These are phyloP conservation scores for Coelomomyces lativittatus DNA, from an alignment of 371 early-diverging fungal genomes.

Conservation along the genomic window DNA sequence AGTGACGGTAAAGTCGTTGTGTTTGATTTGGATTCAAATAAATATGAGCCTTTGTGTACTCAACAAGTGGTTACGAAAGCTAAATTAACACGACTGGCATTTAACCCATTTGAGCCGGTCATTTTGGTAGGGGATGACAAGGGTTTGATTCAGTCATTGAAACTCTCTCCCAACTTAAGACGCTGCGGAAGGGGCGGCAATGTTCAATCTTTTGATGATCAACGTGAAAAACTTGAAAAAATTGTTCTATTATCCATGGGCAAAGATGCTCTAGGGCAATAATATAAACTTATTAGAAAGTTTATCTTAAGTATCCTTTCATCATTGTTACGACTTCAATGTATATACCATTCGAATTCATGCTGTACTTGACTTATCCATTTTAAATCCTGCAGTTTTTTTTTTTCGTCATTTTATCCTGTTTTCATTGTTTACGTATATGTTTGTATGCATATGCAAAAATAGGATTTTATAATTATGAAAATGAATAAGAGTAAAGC, in stretches of 20 bases:
- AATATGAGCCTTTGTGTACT: conserved; percentile 35
- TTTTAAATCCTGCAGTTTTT: too few relatives aligned
- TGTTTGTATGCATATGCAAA: too few relatives aligned
- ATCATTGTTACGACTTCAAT: too few relatives aligned
- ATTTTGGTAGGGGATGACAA: conserved; percentile 35
- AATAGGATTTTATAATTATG: too few relatives aligned
- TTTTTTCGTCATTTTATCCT: too few relatives aligned
- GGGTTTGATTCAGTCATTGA: conserved; percentile 17
- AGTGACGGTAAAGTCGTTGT: conserved; percentile 26
- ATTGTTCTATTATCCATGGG: neutral
- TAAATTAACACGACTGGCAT: conserved; percentile 27
- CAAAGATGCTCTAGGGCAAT: conserved; percentile 1
- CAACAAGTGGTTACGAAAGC: conserved; percentile 32
- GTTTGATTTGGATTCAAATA: conserved; percentile 30
- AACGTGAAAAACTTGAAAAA: neutral
- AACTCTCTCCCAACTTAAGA: conserved; percentile 11
- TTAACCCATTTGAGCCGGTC: conserved; percentile 32
- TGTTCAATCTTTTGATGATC: neutral
- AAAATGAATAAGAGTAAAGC: too few relatives aligned
- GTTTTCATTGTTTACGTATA: too few relatives aligned
- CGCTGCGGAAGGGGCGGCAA: neutral
- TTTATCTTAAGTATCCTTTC: too few relatives aligned
- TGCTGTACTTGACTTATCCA: too few relatives aligned
- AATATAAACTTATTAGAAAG: too few relatives aligned
- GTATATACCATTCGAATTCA: too few relatives aligned